Base-by-base conservation (phyloP, 208 protist genomes). In the Spongospora subterranea region DNA sequence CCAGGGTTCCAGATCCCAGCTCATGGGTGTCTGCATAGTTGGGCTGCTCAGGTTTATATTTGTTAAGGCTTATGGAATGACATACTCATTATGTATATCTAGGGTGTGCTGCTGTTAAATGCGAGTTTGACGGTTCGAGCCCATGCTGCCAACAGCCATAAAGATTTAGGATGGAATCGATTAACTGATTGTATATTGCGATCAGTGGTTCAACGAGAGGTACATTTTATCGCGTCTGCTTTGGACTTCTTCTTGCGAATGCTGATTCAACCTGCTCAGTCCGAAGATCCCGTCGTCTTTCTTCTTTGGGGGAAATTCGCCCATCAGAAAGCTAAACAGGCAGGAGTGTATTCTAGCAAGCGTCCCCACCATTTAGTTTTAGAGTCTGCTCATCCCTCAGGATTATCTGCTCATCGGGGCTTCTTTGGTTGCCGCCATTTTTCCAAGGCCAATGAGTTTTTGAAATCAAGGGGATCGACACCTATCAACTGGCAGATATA, bases 31-130 rank as follows among this genome's bases (percentile, higher is more conserved):
- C 94, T 99, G 1, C 94, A 97, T 65, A 91, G 92, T 90, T 99
- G 98, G 98, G 97, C 97, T 0, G 93, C 96, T 77, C 98, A 99
- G 71, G 71, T 82, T 35, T 35, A n/a, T 39, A 20, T 6, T n/a
- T 45, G 71, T 17, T 20, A 20, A n/a, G 17, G 6, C 17, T n/a
- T 20, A 45, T 6, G 6, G 6, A 6, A n/a, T 6, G 71, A 6
- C 35, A 39, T 43, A 45, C 71, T 45, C n/a, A n/a, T n/a, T n/a
- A n/a, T 43, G 35, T n/a, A 35, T 6, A 40, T 20, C 17, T 82
- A 82, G 93, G 98, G 98, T 35, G 96, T 99, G 43, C 94, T 99
- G 50, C 94, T 99, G 92, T 93, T 99, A 0, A 99, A 99, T 92
- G 96, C 97, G 0, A 96, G 95, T 0, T 94, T 99, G 38, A 99